Evolutionary conservation across 1,284 basidiomycete species (phyloP).

Genomic region (Naganishia sp.): DNA sequence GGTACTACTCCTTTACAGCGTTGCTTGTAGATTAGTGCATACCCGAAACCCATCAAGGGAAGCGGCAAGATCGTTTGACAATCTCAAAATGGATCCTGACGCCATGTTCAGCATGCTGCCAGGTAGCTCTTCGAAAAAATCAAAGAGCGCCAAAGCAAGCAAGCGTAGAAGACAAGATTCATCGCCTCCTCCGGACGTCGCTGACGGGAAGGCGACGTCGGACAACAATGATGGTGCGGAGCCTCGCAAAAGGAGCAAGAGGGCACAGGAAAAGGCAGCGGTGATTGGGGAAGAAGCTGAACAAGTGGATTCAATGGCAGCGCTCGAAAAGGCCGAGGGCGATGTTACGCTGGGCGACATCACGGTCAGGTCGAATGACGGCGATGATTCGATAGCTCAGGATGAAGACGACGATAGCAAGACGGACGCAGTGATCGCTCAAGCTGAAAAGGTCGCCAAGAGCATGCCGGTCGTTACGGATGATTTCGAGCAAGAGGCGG

Average conservation of each 20-base stretch:
- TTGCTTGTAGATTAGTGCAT: too few species aligned
- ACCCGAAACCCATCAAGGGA: too few species aligned
- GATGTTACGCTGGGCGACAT: slow-evolving; percentile 33
- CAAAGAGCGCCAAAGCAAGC: slow-evolving; percentile 6
- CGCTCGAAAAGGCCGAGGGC: slow-evolving; percentile 31
- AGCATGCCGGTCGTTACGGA: slow-evolving; percentile 72
- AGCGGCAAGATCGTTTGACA: neutral
- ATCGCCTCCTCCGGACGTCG: neutral
- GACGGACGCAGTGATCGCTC: slow-evolving; percentile 17
- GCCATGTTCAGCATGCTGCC: slow-evolving; percentile 33
- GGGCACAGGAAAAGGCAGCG: slow-evolving; percentile 5
- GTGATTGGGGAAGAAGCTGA: neutral
- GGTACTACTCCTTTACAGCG: too few species aligned
- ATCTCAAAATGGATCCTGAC: slow-evolving; percentile 29
- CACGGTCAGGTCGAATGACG: slow-evolving; percentile 38
- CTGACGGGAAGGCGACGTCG: neutral
- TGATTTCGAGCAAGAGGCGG: slow-evolving; percentile 85
- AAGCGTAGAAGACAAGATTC: slow-evolving; percentile 18
- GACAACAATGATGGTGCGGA: slow-evolving; percentile 3
- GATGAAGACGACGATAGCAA: slow-evolving; percentile 35
- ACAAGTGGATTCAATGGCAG: slow-evolving; percentile 36
- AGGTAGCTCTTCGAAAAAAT: slow-evolving; percentile 23
- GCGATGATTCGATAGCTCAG: slow-evolving; percentile 32
- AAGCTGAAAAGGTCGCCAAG: slow-evolving; percentile 7
- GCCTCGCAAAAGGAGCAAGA: slow-evolving; percentile 25